These are phyloP conservation scores for Gossypium anomalum DNA, from an alignment of 345 rosid species.

Conservation along the genomic window DNA sequence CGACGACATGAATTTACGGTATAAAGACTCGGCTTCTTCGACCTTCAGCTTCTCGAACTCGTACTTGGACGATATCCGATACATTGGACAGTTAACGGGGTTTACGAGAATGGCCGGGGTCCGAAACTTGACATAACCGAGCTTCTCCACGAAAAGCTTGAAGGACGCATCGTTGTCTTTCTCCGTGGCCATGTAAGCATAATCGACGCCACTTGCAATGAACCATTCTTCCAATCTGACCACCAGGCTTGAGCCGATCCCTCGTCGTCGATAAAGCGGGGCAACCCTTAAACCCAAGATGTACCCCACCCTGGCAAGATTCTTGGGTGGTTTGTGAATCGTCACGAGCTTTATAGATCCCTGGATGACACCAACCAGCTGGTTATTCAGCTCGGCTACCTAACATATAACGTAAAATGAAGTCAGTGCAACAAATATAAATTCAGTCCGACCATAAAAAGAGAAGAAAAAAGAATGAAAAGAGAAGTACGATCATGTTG, in stretches of 20 bases:
- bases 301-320: conserved; percentile 56
- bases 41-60: conserved; percentile 40
- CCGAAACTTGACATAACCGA: conserved; percentile 46
- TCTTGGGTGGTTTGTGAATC: conserved; percentile 29
- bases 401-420: conserved; percentile 17
- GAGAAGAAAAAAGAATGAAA: neutral
- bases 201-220: conserved; percentile 42
- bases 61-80: conserved; percentile 29
- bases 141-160: conserved; percentile 46
- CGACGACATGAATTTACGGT: conserved; percentile 42
- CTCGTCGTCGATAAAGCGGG: conserved; percentile 50
- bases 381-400: conserved; percentile 59
- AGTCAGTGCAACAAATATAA: neutral
- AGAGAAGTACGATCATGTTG: conserved; percentile 62
- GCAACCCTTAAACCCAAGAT: conserved; percentile 59
- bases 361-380: conserved; percentile 67
- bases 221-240: conserved; percentile 72
- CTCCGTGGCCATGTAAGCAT: conserved; percentile 77
- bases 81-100: conserved; percentile 40
- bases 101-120: conserved; percentile 62
- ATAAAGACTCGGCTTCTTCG: conserved; percentile 51
- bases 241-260: conserved; percentile 55
- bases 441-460: neutral
- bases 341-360: conserved; percentile 67
- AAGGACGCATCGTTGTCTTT: conserved; percentile 65